These are phyloP conservation scores for Coleophoma cylindrospora DNA, from an alignment of 2,329 filamentous ascomycete genomes.

Conservation along the genomic window DNA sequence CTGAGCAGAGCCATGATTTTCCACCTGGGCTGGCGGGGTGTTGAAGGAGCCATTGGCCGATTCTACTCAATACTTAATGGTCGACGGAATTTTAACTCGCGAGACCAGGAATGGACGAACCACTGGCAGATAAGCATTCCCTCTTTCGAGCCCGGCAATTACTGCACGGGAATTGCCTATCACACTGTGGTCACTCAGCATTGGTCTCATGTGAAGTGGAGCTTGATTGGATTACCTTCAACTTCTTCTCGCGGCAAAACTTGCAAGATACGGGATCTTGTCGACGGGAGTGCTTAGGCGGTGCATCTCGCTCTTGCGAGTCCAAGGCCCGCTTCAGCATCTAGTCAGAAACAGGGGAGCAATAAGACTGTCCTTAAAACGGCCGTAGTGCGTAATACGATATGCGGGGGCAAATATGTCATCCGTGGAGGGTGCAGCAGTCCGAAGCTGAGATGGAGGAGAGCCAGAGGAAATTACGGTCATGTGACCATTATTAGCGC, in stretches of 20 bases:
- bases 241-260: conserved; percentile 19
- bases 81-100: background rate
- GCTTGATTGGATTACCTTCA: conserved; percentile 2
- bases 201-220: too few relatives aligned
- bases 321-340: conserved; percentile 4
- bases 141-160: conserved; percentile 17
- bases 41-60: background rate
- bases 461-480: too few relatives aligned
- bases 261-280: conserved; percentile 20
- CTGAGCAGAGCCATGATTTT: background rate
- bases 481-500: too few relatives aligned
- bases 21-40: background rate
- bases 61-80: background rate
- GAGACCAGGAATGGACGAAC: conserved; percentile 1
- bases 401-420: too few relatives aligned
- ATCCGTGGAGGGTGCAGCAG: too few relatives aligned
- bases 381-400: too few relatives aligned
- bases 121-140: background rate
- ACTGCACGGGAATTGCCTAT: conserved; percentile 17
- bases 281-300: conserved; percentile 7
- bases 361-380: too few relatives aligned
- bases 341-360: too few relatives aligned
- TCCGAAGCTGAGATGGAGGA: too few relatives aligned
- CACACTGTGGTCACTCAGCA: conserved; percentile 5
- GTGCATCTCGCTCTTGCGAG: background rate